Base-by-base conservation (phyloP, 352 stramenopile species). In the Achlya hypogyna region DNA sequence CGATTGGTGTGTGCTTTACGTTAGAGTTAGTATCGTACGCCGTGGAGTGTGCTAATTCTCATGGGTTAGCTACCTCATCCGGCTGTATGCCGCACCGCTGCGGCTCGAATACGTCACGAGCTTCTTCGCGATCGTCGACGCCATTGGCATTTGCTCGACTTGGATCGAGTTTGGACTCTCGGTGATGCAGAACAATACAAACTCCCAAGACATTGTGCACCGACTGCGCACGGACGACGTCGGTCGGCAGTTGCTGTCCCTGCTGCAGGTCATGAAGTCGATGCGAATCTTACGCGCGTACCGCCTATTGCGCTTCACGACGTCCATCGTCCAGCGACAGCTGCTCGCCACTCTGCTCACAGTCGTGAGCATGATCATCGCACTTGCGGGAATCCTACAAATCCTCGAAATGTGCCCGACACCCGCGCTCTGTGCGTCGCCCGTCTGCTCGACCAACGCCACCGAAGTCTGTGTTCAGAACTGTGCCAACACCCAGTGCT, bases 221-320 rank as follows among this genome's bases (percentile, higher is more conserved):
- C 45, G 70, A 6, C 53, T 71, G 16, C 32, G 54, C 23, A 68
- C 70, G 1, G 59, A 76, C 25, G 43, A 65, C 0, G 74, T 32
- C 2, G 52, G 63, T 4, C 35, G 63, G 1, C 63, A 69, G 25
- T 52, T 63, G 23, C 63, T 63, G 12, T 69, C 63, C 18, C 45
- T 69, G 35, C 51, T 77, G n/a, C 60, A 74, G 34, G 74, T 86
- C 14, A 59, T 92, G 25, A 75, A 79, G 5, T 75, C 84, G 12
- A 53, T 90, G 27, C 81, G 84, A 0, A 86, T 92, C 45, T 63
- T 89, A 28, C 84, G 84, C 0, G 76, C 85, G 6, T 90, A 87
- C 40, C 84, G 84, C 8, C 76, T 92, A 23, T 72, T 92, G 4
- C 75, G 88, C 25, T 92, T 91, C 52, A 85, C 84, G 9, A 80